Percentiles rank a stretch among this genome's conserved stretches.
phyloP scores from a whole-genome alignment of 2,329 filamentous ascomycete genomes.

The Aspergillus hiratsukae region DNA sequence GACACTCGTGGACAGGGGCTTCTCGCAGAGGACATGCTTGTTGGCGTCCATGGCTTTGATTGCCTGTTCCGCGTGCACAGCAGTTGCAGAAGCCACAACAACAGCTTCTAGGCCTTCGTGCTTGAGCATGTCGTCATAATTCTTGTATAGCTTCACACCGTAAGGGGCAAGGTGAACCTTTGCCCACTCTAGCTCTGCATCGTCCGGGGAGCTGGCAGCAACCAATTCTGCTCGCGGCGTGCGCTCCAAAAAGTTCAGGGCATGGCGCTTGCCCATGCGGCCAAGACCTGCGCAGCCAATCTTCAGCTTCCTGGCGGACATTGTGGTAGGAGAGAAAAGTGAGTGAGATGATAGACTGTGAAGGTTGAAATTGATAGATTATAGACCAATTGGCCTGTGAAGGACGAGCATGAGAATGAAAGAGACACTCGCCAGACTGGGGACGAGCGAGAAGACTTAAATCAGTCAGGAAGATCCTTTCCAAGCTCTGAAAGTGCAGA shows the following conservation, averaged over 20 bases:
- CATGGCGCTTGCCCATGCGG: slow-evolving; percentile 50
- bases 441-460: neutral
- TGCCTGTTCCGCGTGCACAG: slow-evolving; percentile 53
- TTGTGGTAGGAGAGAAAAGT: slow-evolving; percentile 5
- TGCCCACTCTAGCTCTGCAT: slow-evolving; percentile 48
- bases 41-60: slow-evolving; percentile 53
- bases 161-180: slow-evolving; percentile 47
- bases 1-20: slow-evolving; percentile 50
- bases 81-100: slow-evolving; percentile 52
- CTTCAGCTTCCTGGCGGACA: slow-evolving; percentile 34
- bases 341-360: neutral
- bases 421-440: neutral
- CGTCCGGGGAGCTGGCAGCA: slow-evolving; percentile 46
- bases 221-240: slow-evolving; percentile 48
- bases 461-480: neutral
- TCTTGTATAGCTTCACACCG: slow-evolving; percentile 50
- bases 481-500: neutral
- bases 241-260: slow-evolving; percentile 45
- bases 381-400: neutral
- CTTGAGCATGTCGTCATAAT: slow-evolving; percentile 56
- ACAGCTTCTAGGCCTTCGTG: slow-evolving; percentile 54
- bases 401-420: neutral
- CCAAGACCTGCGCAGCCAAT: slow-evolving; percentile 48
- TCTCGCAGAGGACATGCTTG: slow-evolving; percentile 57
- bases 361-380: neutral